phyloP scores from a whole-genome alignment of 1,284 basidiomycete genomes.

The Caloboletus firmus region DNA sequence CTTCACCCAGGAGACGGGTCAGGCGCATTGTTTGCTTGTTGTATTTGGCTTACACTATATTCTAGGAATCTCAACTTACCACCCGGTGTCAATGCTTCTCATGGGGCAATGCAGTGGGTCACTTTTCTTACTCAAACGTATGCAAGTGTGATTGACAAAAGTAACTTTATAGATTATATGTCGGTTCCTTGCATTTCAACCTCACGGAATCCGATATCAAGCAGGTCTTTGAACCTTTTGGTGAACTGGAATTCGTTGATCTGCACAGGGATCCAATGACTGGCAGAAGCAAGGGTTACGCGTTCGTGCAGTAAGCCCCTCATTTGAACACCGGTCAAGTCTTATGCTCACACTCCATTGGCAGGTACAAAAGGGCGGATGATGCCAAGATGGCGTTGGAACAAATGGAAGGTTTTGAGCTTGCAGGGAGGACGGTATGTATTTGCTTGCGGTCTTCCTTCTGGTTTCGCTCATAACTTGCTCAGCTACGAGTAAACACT shows the following conservation, averaged over 20 bases:
- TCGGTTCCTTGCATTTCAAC: slow-evolving; percentile 95
- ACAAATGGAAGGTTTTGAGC: slow-evolving; percentile 97
- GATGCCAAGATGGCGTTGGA: slow-evolving; percentile 96
- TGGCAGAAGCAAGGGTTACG: slow-evolving; percentile 95
- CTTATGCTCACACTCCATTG: slow-evolving; percentile 3
- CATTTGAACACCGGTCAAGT: neutral
- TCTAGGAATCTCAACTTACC: slow-evolving; percentile 73
- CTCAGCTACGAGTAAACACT: slow-evolving; percentile 83
- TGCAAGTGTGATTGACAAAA: slow-evolving; percentile 19
- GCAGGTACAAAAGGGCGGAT: slow-evolving; percentile 81
- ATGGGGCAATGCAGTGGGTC: slow-evolving; percentile 75
- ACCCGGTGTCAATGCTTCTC: slow-evolving; percentile 70
- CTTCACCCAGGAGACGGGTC: slow-evolving; percentile 82
- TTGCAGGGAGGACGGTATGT: slow-evolving; percentile 88
- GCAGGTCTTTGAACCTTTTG: slow-evolving; percentile 98
- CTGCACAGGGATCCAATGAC: slow-evolving; percentile 91
- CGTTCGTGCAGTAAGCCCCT: slow-evolving; percentile 85
- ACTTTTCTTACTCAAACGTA: slow-evolving; percentile 17
- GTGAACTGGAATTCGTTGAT: slow-evolving; percentile 97
- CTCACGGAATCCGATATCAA: slow-evolving; percentile 95
- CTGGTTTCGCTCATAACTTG: slow-evolving; percentile 8
- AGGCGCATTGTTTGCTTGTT: slow-evolving; percentile 27
- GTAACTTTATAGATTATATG: slow-evolving; percentile 72
- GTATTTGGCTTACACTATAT: slow-evolving; percentile 18
- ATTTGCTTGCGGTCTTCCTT: neutral